phyloP scores from a whole-genome alignment of 2,329 filamentous ascomycete species.

The Aaosphaeria arxii region DNA sequence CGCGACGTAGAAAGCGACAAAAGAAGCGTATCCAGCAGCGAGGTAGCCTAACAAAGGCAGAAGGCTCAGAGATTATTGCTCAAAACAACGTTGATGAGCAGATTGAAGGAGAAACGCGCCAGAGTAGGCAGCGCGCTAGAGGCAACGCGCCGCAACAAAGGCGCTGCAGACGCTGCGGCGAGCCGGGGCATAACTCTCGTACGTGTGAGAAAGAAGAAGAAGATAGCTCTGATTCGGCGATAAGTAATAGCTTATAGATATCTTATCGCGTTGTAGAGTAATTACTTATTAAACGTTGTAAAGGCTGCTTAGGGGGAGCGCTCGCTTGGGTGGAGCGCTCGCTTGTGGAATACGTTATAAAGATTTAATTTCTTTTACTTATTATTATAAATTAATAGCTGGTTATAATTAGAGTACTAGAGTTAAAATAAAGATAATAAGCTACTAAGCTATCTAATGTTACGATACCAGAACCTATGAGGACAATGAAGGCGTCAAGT shows the following conservation, averaged over 20 bases:
- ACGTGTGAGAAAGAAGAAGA: constrained; percentile 3
- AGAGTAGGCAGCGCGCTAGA: neutral
- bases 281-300: neutral
- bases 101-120: constrained; percentile 6
- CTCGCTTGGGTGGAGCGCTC: neutral
- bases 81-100: constrained; percentile 4
- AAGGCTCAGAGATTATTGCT: constrained; percentile 5
- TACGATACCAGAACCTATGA: too few relatives aligned
- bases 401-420: too few relatives aligned
- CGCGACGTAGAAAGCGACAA: constrained; percentile 5
- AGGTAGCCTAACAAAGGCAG: constrained; percentile 9
- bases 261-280: constrained; percentile 2
- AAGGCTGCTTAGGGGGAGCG: constrained; percentile 1
- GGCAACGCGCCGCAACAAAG: constrained; percentile 1
- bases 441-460: too few relatives aligned
- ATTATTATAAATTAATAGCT: too few relatives aligned
- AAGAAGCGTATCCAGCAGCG: constrained; percentile 8
- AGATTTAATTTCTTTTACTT: too few relatives aligned
- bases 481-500: too few relatives aligned
- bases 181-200: constrained; percentile 5
- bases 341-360: constrained; percentile 1
- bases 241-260: neutral
- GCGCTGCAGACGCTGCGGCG: constrained; percentile 3
- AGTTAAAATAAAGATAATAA: too few relatives aligned
- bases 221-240: constrained; percentile 2